A percentile compares a stretch with the other conserved stretches of the same genome.
These are phyloP conservation scores for Cordyceps militaris DNA, from an alignment of 2,329 filamentous ascomycete genomes.

Conservation along the genomic window DNA sequence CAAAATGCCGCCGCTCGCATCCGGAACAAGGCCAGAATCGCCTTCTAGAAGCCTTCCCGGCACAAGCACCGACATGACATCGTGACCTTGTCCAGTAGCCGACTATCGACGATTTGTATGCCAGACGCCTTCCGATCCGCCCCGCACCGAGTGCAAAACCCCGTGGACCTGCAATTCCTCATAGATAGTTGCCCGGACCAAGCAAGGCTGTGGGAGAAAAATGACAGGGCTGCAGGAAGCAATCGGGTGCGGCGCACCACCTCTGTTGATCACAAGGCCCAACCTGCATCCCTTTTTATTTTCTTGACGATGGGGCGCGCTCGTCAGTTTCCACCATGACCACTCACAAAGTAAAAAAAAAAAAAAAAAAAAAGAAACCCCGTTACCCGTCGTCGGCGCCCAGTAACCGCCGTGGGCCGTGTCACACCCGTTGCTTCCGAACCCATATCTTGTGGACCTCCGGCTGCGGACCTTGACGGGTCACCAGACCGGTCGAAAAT, in stretches of 20 bases:
- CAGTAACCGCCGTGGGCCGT: background rate
- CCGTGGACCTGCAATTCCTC: background rate
- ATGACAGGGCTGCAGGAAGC: conserved; percentile 9
- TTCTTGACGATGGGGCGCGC: background rate
- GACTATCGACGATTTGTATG: background rate
- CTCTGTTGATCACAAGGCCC: background rate
- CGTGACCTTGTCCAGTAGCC: background rate
- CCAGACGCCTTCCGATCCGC: background rate
- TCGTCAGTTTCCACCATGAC: background rate
- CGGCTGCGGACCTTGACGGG: background rate
- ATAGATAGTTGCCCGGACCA: no score
- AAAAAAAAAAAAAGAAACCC: background rate
- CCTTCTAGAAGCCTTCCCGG: background rate
- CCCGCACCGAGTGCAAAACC: background rate
- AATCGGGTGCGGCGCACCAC: background rate
- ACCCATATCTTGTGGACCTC: background rate
- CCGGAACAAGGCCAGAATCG: background rate
- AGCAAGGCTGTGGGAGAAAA: background rate
- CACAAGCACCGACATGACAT: background rate
- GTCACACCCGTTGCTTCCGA: background rate
- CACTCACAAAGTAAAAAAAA: background rate
- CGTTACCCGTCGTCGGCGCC: background rate
- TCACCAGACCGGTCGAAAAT: background rate
- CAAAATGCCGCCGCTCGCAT: no score
- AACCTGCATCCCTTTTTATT: background rate